These are phyloP conservation scores for Metschnikowia bowlesiae DNA, from an alignment of 805 yeast genomes.

Conservation along the genomic window DNA sequence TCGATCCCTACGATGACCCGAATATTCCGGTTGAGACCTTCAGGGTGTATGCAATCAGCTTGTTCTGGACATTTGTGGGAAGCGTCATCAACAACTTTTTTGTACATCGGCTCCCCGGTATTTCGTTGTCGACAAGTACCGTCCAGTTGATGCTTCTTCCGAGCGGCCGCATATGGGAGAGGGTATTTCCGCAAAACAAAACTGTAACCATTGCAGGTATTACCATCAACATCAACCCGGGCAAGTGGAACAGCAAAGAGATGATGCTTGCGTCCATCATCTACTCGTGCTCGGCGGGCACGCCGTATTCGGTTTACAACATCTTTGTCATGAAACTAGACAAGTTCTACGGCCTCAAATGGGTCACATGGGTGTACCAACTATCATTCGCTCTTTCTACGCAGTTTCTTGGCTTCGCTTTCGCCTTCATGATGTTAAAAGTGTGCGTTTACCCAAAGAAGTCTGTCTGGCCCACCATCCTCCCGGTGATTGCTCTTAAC, in stretches of 20 bases:
- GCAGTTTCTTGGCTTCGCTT: slow-evolving; percentile 61
- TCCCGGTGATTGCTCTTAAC: slow-evolving; percentile 42
- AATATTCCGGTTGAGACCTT: slow-evolving; percentile 46
- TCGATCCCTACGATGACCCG: slow-evolving; percentile 55
- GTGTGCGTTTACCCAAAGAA: slow-evolving; percentile 44
- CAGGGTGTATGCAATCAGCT: slow-evolving; percentile 51
- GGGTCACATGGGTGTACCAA: slow-evolving; percentile 51
- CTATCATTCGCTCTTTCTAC: slow-evolving; percentile 49
- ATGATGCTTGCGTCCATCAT: slow-evolving; percentile 44
- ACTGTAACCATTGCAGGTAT: slow-evolving; percentile 21
- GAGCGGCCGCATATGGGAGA: slow-evolving; percentile 39
- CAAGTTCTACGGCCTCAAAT: slow-evolving; percentile 37
- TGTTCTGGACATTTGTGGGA: slow-evolving; percentile 50
- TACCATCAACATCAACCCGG: slow-evolving; percentile 32
- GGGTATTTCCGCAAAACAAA: slow-evolving; percentile 22
- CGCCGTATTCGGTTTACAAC: slow-evolving; percentile 40
- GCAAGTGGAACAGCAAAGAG: slow-evolving; percentile 42
- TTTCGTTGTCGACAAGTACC: slow-evolving; percentile 37
- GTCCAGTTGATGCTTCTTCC: slow-evolving; percentile 39
- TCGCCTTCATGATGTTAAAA: slow-evolving; percentile 61
- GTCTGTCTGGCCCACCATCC: slow-evolving; percentile 42
- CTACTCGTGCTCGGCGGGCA: slow-evolving; percentile 39
- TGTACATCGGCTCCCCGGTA: slow-evolving; percentile 50
- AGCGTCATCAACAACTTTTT: slow-evolving; percentile 55
- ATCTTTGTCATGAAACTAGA: slow-evolving; percentile 42